Conservation (phyloP, 179 eudicot genomes). For the Patellifolia procumbens region DNA sequence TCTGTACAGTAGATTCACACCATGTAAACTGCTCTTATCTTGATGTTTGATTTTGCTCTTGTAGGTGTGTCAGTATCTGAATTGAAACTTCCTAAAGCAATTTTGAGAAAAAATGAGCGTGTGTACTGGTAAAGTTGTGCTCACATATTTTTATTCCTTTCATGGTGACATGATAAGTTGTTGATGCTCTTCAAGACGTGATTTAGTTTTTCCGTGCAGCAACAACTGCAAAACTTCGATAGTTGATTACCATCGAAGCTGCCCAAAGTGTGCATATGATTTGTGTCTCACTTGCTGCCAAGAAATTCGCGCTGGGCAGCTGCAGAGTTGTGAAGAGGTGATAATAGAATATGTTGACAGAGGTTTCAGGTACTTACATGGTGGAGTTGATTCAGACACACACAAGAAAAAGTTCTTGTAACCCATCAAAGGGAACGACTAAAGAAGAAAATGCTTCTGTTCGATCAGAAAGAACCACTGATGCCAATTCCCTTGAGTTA, state of each 20-base stretch:
- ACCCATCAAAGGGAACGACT: background rate
- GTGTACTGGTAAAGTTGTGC: slow-evolving; percentile 10
- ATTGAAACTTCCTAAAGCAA: background rate
- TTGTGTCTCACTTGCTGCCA: slow-evolving; percentile 71
- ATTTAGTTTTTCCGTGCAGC: slow-evolving; percentile 44
- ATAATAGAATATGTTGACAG: slow-evolving; percentile 28
- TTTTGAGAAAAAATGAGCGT: background rate
- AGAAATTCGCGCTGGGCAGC: slow-evolving; percentile 60
- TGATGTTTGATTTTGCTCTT: background rate
- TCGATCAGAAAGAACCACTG: too few species aligned
- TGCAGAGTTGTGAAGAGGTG: slow-evolving; percentile 44
- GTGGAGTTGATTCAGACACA: too few species aligned
- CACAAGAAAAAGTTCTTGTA: background rate
- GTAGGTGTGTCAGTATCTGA: background rate
- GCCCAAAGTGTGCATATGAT: slow-evolving; percentile 61
- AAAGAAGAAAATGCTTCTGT: background rate
- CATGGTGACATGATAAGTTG: background rate
- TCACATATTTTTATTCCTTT: too few species aligned
- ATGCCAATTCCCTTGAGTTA: background rate
- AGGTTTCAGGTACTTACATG: slow-evolving; percentile 47
- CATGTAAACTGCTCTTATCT: background rate
- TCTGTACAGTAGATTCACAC: background rate
- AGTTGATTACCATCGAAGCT: slow-evolving; percentile 64
- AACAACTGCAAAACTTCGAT: slow-evolving; percentile 71
- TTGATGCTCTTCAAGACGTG: background rate